Evolutionary conservation across 2,329 filamentous ascomycete species (phyloP).

Genomic region (Fusarium nelsonii): DNA sequence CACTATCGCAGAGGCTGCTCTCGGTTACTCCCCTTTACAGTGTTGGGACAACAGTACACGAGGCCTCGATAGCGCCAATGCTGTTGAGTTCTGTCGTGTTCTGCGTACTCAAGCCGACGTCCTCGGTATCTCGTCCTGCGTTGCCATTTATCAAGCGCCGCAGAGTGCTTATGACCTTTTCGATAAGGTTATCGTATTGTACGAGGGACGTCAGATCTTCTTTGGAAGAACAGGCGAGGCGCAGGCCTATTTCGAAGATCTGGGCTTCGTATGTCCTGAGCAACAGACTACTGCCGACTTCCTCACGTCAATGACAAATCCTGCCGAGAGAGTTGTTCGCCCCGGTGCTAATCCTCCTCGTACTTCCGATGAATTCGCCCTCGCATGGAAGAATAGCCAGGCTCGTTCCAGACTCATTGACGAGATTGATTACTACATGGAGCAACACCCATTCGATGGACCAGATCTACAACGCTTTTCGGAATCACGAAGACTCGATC

Average conservation of each 20-base stretch:
- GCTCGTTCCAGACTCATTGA: conserved; percentile 44
- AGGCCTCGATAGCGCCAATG: conserved; percentile 74
- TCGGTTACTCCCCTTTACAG: conserved; percentile 62
- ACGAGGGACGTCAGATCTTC: conserved; percentile 75
- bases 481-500: conserved; percentile 36
- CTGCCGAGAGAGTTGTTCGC: conserved; percentile 50
- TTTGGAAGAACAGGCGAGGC: conserved; percentile 45
- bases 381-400: conserved; percentile 49
- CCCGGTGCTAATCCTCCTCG: conserved; percentile 51
- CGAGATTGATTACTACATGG: conserved; percentile 49
- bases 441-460: conserved; percentile 41
- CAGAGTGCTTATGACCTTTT: conserved; percentile 60
- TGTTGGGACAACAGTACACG: conserved; percentile 78
- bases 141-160: conserved; percentile 74
- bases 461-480: conserved; percentile 40
- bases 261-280: conserved; percentile 68
- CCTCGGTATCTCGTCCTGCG: conserved; percentile 67
- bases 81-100: conserved; percentile 74
- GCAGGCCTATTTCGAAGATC: conserved; percentile 43
- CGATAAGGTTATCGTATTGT: conserved; percentile 76
- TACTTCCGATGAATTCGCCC: conserved; percentile 53
- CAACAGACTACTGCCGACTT: conserved; percentile 77
- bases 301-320: conserved; percentile 65
- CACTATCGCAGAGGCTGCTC: conserved; percentile 51
- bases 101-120: conserved; percentile 71